Base-by-base conservation (phyloP, 2,329 filamentous ascomycete species). In the Periconia macrospinosa region DNA sequence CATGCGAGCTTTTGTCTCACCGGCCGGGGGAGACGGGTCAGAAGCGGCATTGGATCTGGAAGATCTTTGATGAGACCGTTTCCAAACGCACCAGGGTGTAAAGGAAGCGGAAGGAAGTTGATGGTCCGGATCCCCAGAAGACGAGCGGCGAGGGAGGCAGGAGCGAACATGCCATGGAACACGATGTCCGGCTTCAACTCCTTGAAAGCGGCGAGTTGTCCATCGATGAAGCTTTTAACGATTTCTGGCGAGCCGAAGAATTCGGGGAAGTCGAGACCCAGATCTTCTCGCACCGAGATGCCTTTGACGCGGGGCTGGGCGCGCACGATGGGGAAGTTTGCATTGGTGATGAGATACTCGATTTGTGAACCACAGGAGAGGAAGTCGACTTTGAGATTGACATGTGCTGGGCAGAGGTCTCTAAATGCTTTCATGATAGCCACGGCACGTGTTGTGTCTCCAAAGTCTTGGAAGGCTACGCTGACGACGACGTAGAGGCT, bases 131-230 rank as follows among this genome's bases (percentile, higher is more conserved):
- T 70, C 5, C 62, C 63, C 1, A 70, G 52, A 18, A 70, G 55
- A 11, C 68, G 61, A 20, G 68, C 68, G 49, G 68, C 66, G 14
- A 70, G 59, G 15, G 64, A 68, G 19, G 67, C 67, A 18, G 68
- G 67, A 17, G 68, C 67, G 67, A 67, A 70, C 68, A 70, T 70
- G 20, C 68, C 68, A 47, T 70, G 68, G 53, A 70, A 69, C 15
- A 70, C 68, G 33, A 69, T 60, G n/a, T 70, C 68, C 1, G 68
- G 68, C 53, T 68, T 62, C 43, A 70, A 40, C 13, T 65, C 56
- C 11, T 47, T 55, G 49, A 70, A 67, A 2, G 68, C 68, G 2
- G 61, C 66, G 2, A 70, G 57, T 35, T 70, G 68, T 0, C 68
- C 68, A 2, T 69, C 65, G 37, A 70, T 70, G 54, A 70, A 70